A percentile compares a stretch with the other conserved stretches of the same genome.
Conservation (phyloP, 2,329 filamentous ascomycete species). For the Pseudogymnoascus sp. region DNA sequence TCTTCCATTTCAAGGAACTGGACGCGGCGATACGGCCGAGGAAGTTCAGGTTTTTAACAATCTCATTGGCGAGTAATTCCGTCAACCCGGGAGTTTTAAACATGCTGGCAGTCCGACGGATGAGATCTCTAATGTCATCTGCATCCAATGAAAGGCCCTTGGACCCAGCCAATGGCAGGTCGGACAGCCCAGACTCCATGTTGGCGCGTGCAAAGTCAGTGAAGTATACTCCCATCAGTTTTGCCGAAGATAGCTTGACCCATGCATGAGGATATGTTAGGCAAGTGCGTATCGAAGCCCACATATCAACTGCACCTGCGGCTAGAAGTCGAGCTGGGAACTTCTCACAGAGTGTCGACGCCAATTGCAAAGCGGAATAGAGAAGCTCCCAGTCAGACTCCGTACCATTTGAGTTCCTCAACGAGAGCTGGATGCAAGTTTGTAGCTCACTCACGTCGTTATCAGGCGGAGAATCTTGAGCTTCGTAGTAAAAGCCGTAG, state of each 20-base stretch:
- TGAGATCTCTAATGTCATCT: conserved; percentile 54
- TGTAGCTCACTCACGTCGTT: conserved; percentile 51
- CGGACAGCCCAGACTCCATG: conserved; percentile 41
- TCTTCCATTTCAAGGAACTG: conserved; percentile 43
- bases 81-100: conserved; percentile 57
- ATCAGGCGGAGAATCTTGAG: conserved; percentile 43
- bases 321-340: conserved; percentile 58
- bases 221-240: conserved; percentile 68
- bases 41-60: conserved; percentile 75
- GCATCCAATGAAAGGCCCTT: conserved; percentile 60
- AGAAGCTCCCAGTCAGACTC: conserved; percentile 62
- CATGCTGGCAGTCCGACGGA: conserved; percentile 40
- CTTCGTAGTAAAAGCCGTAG: conserved; percentile 76
- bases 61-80: conserved; percentile 69
- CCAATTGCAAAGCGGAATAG: conserved; percentile 62
- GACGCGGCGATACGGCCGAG: conserved; percentile 58
- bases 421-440: conserved; percentile 42
- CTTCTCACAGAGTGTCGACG: conserved; percentile 58
- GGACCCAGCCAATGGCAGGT: conserved; percentile 58
- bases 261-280: conserved; percentile 63
- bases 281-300: conserved; percentile 59
- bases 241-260: conserved; percentile 70
- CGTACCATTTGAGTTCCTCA: conserved; percentile 43
- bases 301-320: conserved; percentile 53
- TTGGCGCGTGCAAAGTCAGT: conserved; percentile 65